Conservation (phyloP, 768 basidiomycete species). For the Cytidiella melzeri region DNA sequence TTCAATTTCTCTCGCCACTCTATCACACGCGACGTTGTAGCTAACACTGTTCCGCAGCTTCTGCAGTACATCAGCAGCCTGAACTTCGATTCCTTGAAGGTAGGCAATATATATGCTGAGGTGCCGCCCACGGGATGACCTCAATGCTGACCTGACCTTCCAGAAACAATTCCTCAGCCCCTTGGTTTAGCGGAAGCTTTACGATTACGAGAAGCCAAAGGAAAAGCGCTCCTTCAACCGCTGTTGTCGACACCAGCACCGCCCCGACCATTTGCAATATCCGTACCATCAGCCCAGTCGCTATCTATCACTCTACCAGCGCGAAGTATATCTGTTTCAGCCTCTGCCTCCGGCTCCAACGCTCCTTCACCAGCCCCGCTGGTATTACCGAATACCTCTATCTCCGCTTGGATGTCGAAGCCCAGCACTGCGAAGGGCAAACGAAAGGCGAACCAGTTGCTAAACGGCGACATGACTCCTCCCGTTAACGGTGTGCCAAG, state of each 20-base stretch:
- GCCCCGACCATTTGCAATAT: not conserved
- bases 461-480: not conserved
- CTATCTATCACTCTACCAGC: not conserved
- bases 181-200: conserved; percentile 58
- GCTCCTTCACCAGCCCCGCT: not conserved
- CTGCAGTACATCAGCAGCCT: conserved; percentile 52
- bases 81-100: conserved; percentile 73
- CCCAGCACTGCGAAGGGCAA: not conserved
- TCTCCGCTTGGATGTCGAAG: not conserved
- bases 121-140: conserved; percentile 1
- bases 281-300: not conserved
- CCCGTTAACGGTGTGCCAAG: not conserved
- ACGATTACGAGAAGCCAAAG: conserved; percentile 43
- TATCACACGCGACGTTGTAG: not conserved
- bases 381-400: not conserved
- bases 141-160: not conserved
- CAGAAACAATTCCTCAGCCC: conserved; percentile 65
- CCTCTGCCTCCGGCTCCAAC: not conserved
- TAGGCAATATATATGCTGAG: conserved; percentile 18
- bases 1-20: conserved; percentile 9
- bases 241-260: conserved; percentile 21
- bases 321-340: not conserved
- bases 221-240: conserved; percentile 46
- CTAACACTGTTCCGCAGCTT: conserved; percentile 34
- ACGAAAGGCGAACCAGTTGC: not conserved